These are phyloP conservation scores for Tubosaeta sp. DNA, from an alignment of 768 basidiomycete species.

Conservation along the genomic window DNA sequence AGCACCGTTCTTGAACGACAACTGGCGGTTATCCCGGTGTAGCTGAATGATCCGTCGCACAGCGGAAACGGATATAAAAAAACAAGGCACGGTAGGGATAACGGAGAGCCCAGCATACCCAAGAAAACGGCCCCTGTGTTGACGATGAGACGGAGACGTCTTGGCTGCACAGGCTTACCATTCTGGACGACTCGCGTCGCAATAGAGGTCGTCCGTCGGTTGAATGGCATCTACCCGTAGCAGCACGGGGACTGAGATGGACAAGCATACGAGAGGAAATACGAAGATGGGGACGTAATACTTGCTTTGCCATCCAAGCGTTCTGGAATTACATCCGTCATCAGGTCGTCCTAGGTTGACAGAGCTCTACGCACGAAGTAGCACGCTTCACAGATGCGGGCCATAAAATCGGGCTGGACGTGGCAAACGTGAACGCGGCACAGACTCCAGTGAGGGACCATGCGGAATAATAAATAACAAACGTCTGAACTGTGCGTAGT, in stretches of 20 bases:
- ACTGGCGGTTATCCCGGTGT: constrained; percentile 20
- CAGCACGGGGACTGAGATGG: constrained; percentile 40
- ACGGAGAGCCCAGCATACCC: constrained; percentile 59
- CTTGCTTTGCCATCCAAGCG: constrained; percentile 45
- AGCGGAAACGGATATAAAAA: constrained; percentile 39
- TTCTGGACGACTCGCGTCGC: constrained; percentile 53
- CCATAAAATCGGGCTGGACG: constrained; percentile 43
- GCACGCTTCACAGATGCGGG: constrained; percentile 27
- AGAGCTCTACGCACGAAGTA: constrained; percentile 15
- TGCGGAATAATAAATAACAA: constrained; percentile 37
- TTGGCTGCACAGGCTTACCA: constrained; percentile 41
- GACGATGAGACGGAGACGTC: constrained; percentile 1
- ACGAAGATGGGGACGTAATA: constrained; percentile 43
- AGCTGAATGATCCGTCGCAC: constrained; percentile 14
- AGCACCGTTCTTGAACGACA: not conserved
- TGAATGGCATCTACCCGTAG: constrained; percentile 42
- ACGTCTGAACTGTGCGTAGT: constrained; percentile 15
- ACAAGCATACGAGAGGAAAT: constrained; percentile 46
- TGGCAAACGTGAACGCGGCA: constrained; percentile 43
- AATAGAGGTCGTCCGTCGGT: constrained; percentile 51
- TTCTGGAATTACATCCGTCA: constrained; percentile 26
- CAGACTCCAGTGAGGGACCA: constrained; percentile 44
- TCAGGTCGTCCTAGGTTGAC: not conserved
- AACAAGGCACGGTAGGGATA: constrained; percentile 47
- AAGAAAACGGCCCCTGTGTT: constrained; percentile 55